These are phyloP conservation scores for Lepidium africanum DNA, from an alignment of 345 rosid genomes.

Conservation along the genomic window DNA sequence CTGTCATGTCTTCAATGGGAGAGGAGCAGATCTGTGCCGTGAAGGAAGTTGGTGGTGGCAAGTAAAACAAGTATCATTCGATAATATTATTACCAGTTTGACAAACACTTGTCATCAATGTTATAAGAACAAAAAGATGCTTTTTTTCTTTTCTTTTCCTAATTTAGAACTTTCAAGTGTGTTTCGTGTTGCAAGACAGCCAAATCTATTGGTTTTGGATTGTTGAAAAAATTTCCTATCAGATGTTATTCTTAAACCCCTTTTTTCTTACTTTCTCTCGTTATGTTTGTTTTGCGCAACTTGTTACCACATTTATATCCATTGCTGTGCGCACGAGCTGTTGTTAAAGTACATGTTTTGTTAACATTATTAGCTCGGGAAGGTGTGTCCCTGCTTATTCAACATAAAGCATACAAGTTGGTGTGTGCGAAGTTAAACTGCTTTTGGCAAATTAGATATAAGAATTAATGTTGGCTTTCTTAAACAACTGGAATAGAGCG, in stretches of 20 bases:
- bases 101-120: slow-evolving; percentile 1
- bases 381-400: background rate
- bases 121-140: slow-evolving; percentile 12
- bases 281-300: background rate
- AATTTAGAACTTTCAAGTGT: slow-evolving; percentile 22
- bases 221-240: slow-evolving; percentile 13
- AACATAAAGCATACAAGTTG: background rate
- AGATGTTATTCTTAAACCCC: background rate
- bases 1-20: slow-evolving; percentile 86
- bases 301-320: background rate
- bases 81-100: slow-evolving; percentile 18
- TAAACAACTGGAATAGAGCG: background rate
- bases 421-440: background rate
- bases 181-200: slow-evolving; percentile 14
- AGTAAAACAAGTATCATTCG: slow-evolving; percentile 32
- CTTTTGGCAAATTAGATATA: background rate
- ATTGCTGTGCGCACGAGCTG: background rate
- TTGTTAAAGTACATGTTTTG: background rate
- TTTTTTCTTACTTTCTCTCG: background rate
- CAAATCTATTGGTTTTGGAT: slow-evolving; percentile 26
- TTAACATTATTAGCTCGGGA: background rate
- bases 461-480: background rate
- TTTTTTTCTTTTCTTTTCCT: slow-evolving; percentile 8
- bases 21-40: slow-evolving; percentile 86
- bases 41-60: slow-evolving; percentile 60